phyloP scores from a whole-genome alignment of 352 stramenopile genomes.

The Blastocystis sp. region DNA sequence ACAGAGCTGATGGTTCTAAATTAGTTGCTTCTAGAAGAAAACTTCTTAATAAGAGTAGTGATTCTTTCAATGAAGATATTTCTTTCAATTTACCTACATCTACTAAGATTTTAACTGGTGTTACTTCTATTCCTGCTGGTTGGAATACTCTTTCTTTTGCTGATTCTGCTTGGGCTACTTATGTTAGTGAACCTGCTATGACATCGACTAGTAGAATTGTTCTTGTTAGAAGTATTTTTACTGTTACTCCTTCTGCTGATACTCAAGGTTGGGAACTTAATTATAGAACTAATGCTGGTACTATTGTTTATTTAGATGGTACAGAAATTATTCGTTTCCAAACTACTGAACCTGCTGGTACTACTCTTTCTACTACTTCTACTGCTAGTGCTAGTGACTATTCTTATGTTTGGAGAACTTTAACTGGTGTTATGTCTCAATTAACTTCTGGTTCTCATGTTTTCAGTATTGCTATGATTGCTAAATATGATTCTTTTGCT shows the following conservation, averaged over 20 bases:
- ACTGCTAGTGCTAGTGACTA: background rate
- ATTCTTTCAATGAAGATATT: too few species aligned
- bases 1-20: too few species aligned
- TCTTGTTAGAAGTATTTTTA: constrained; percentile 5
- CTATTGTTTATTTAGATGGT: constrained; percentile 12
- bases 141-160: background rate
- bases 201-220: background rate
- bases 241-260: background rate
- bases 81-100: too few species aligned
- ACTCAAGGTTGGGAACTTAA: constrained; percentile 7
- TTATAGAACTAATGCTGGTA: background rate
- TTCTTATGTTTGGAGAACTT: constrained; percentile 10
- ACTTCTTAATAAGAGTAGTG: too few species aligned
- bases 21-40: too few species aligned
- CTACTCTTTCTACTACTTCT: background rate
- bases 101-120: too few species aligned
- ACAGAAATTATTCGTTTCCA: constrained; percentile 2
- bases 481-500: too few species aligned
- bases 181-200: background rate
- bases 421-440: constrained; percentile 1
- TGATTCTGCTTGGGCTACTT: background rate
- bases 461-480: too few species aligned
- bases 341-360: background rate
- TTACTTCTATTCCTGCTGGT: background rate
- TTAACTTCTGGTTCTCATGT: background rate